phyloP scores from a whole-genome alignment of 129 eudicot species.

The Pulicaria dysenterica region DNA sequence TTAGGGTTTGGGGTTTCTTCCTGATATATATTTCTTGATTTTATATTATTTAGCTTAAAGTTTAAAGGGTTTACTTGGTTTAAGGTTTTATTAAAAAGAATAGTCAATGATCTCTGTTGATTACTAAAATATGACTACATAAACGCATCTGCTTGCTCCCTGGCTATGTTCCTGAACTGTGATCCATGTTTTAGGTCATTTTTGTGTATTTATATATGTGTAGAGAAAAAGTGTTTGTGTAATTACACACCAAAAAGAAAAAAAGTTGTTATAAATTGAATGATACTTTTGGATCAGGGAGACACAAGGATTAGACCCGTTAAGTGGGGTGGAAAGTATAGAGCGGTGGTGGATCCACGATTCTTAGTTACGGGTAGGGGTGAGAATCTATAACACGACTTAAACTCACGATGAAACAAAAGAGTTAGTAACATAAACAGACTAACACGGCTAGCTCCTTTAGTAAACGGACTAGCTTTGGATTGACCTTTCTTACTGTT shows the following conservation, averaged over 20 bases:
- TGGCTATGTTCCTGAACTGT: background rate
- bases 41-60: background rate
- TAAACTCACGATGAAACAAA: too few relatives aligned
- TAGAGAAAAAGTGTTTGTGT: constrained; percentile 7
- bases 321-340: background rate
- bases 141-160: background rate
- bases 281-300: constrained; percentile 18
- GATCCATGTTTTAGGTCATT: constrained; percentile 1
- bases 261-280: constrained; percentile 18
- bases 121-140: background rate
- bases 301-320: background rate
- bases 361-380: background rate
- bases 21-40: background rate
- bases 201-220: background rate
- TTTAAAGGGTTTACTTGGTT: constrained; percentile 5
- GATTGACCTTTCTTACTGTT: too few relatives aligned
- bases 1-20: constrained; percentile 27
- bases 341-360: too few relatives aligned
- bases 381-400: too few relatives aligned
- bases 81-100: background rate
- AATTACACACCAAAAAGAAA: constrained; percentile 9
- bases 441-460: too few relatives aligned
- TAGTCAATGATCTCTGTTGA: background rate
- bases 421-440: too few relatives aligned
- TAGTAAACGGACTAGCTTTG: too few relatives aligned